phyloP scores from a whole-genome alignment of 306 rosid genomes.

The Vachellia pachyceras region DNA sequence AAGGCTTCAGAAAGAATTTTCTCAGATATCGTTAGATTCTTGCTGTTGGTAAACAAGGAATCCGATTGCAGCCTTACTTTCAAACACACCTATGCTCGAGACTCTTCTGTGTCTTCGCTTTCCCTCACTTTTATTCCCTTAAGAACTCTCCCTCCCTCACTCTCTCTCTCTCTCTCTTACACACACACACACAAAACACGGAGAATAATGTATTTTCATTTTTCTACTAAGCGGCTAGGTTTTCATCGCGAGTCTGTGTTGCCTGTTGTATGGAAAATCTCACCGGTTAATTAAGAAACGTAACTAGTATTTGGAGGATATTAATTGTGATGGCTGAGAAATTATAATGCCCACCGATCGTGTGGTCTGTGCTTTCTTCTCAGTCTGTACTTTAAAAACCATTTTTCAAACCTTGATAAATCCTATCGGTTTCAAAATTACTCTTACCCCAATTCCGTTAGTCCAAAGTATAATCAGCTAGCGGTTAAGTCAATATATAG shows the following conservation, averaged over 20 bases:
- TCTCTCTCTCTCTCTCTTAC: neutral
- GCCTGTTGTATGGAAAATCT: neutral
- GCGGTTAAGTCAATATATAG: neutral
- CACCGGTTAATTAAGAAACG: neutral
- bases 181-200: neutral
- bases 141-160: neutral
- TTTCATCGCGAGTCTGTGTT: neutral
- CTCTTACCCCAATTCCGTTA: neutral
- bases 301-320: neutral
- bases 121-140: constrained; percentile 14
- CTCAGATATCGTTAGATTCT: constrained; percentile 56
- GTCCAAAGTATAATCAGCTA: neutral
- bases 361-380: neutral
- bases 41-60: constrained; percentile 47
- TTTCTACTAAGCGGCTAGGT: neutral
- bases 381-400: neutral
- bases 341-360: neutral
- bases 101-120: constrained; percentile 3
- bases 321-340: neutral
- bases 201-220: neutral
- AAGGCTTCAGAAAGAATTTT: constrained; percentile 56
- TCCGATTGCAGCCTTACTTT: constrained; percentile 48
- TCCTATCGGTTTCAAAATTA: neutral
- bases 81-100: constrained; percentile 31
- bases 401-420: neutral